phyloP scores from a whole-genome alignment of 306 rosid genomes.

The Ormosia semicastrata region DNA sequence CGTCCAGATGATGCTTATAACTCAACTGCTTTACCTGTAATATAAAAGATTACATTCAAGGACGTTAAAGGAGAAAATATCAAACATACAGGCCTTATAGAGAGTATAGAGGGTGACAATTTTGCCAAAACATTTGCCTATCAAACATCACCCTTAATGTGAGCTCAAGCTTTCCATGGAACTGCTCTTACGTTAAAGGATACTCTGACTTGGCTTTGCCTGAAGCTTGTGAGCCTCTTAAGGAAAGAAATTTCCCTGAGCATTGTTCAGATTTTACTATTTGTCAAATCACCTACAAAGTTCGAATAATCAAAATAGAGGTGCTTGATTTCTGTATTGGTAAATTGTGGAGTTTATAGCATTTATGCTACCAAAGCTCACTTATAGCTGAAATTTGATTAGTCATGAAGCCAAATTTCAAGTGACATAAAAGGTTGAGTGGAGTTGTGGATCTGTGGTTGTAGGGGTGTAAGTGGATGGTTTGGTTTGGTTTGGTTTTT shows the following conservation, averaged over 20 bases:
- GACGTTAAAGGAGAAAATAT: constrained; percentile 60
- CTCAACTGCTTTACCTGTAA: constrained; percentile 58
- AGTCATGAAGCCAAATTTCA: constrained; percentile 43
- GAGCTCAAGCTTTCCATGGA: constrained; percentile 63
- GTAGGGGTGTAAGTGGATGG: no score
- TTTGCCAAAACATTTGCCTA: constrained; percentile 61
- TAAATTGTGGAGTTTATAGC: constrained; percentile 50
- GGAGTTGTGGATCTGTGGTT: constrained; percentile 47
- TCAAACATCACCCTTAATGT: constrained; percentile 56
- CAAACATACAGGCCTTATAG: constrained; percentile 55
- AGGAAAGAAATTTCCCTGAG: constrained; percentile 53
- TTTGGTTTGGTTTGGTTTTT: no score
- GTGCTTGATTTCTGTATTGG: constrained; percentile 54
- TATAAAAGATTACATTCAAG: constrained; percentile 57
- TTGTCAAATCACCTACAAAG: constrained; percentile 37
- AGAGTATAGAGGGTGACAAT: constrained; percentile 63
- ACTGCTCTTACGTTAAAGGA: constrained; percentile 66
- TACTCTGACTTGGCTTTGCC: constrained; percentile 60
- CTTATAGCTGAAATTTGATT: constrained; percentile 52
- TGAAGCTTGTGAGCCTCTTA: constrained; percentile 55
- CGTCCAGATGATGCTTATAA: constrained; percentile 64
- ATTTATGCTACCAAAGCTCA: constrained; percentile 38
- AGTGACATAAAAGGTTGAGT: constrained; percentile 47
- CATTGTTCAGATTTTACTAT: constrained; percentile 65
- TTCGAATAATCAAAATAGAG: constrained; percentile 41